These are phyloP conservation scores for Naganishia kalamii DNA, from an alignment of 768 basidiomycete species.

Conservation along the genomic window DNA sequence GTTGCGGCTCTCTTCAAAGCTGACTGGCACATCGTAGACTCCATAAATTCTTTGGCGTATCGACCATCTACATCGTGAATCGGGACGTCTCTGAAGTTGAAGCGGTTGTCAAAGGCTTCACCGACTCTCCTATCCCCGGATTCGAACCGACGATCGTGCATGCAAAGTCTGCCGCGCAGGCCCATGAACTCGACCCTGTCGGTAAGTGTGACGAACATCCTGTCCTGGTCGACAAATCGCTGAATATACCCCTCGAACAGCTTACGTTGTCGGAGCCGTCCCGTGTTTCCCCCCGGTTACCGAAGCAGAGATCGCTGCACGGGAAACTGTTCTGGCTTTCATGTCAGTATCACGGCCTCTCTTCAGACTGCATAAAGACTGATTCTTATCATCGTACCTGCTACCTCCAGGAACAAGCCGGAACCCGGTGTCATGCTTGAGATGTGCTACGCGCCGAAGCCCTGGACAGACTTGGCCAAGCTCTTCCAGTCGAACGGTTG, in stretches of 20 bases:
- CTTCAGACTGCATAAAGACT: too few relatives aligned
- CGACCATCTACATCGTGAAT: conserved; percentile 37
- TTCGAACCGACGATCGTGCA: conserved; percentile 32
- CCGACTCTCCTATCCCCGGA: conserved; percentile 16
- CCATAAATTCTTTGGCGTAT: conserved; percentile 25
- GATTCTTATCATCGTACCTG: too few relatives aligned
- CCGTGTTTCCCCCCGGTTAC: conserved; percentile 32
- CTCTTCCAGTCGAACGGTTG: conserved; percentile 12
- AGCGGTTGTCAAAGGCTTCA: conserved; percentile 27
- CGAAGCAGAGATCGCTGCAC: conserved; percentile 27
- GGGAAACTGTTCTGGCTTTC: conserved; percentile 27
- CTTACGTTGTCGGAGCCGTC: conserved; percentile 33
- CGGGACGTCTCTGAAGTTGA: conserved; percentile 32
- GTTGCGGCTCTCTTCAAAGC: background rate
- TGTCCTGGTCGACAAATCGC: background rate
- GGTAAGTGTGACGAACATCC: conserved; percentile 18
- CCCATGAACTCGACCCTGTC: conserved; percentile 24
- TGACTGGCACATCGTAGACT: background rate
- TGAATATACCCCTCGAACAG: background rate
- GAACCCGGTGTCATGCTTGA: conserved; percentile 35
- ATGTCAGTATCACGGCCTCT: conserved; percentile 23
- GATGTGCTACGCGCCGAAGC: conserved; percentile 25
- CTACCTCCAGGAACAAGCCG: conserved; percentile 24
- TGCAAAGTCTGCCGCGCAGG: conserved; percentile 32
- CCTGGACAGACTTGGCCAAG: conserved; percentile 11